phyloP scores from a whole-genome alignment of 1,139 yeast species.

The Yamadazyma jaroonii region DNA sequence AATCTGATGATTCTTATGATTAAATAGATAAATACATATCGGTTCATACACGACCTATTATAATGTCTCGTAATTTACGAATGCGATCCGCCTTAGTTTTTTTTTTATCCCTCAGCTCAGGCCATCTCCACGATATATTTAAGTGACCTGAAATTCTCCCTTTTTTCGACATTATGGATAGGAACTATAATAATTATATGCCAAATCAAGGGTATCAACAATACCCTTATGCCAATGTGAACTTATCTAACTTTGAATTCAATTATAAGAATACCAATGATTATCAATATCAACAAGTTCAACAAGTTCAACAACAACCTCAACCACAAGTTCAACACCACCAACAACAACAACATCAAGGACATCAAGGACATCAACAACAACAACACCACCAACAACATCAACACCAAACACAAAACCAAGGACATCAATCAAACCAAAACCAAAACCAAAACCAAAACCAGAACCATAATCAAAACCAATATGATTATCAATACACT shows the following conservation, averaged over 20 bases:
- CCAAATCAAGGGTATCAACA: constrained; percentile 5
- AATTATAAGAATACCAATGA: constrained; percentile 1
- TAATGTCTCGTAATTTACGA: too few relatives aligned
- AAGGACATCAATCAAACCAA: too few relatives aligned
- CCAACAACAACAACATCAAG: neutral
- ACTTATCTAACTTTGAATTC: constrained; percentile 2
- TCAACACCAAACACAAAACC: neutral
- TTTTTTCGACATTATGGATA: neutral
- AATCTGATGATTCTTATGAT: neutral
- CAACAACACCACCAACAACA: neutral
- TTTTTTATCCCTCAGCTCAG: too few relatives aligned
- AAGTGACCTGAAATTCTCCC: neutral
- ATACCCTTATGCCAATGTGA: neutral
- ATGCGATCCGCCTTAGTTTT: too few relatives aligned
- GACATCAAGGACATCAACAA: neutral
- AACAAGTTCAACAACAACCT: constrained; percentile 1
- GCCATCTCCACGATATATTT: too few relatives aligned
- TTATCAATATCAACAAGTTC: neutral
- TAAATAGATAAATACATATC: too few relatives aligned
- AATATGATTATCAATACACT: too few relatives aligned
- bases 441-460: too few relatives aligned
- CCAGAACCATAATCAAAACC: too few relatives aligned
- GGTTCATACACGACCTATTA: too few relatives aligned
- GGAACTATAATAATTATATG: constrained; percentile 7
- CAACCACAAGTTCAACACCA: neutral